phyloP scores from a whole-genome alignment of 2,329 filamentous ascomycete genomes.

The Penicillium psychrosexuale region DNA sequence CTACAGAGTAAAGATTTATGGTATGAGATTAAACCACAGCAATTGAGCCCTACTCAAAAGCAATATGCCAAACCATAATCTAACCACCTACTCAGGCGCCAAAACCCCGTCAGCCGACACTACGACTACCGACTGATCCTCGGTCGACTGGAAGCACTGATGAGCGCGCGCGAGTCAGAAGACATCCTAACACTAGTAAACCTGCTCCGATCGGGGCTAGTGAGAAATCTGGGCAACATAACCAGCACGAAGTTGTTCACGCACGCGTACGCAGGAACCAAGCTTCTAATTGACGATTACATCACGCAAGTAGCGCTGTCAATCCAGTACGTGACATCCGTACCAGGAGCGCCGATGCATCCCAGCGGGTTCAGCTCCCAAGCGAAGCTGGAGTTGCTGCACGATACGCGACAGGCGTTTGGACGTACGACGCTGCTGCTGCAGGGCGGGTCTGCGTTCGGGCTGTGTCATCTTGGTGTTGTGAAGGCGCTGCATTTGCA shows the following conservation, averaged over 20 bases:
- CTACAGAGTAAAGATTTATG: conserved; percentile 77
- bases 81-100: conserved; percentile 58
- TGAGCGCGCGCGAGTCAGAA: conserved; percentile 64
- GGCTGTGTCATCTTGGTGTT: conserved; percentile 83
- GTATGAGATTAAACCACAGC: conserved; percentile 44
- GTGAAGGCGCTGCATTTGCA: conserved; percentile 81
- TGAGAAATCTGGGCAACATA: conserved; percentile 90
- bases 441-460: conserved; percentile 88
- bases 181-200: conserved; percentile 75
- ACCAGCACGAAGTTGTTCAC: conserved; percentile 78
- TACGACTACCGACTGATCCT: conserved; percentile 86
- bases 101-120: conserved; percentile 72
- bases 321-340: conserved; percentile 69
- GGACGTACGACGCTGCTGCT: conserved; percentile 81
- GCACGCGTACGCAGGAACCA: conserved; percentile 81
- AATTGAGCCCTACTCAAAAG: neutral
- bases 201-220: conserved; percentile 69
- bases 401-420: conserved; percentile 84
- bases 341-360: conserved; percentile 57
- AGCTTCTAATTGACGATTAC: conserved; percentile 87
- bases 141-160: conserved; percentile 68
- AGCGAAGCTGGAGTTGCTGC: conserved; percentile 78
- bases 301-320: conserved; percentile 78
- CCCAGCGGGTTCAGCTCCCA: conserved; percentile 62
- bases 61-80: neutral